These are phyloP conservation scores for Vitis hybrid DNA, from an alignment of 177 flowering plant genomes.

Conservation along the genomic window DNA sequence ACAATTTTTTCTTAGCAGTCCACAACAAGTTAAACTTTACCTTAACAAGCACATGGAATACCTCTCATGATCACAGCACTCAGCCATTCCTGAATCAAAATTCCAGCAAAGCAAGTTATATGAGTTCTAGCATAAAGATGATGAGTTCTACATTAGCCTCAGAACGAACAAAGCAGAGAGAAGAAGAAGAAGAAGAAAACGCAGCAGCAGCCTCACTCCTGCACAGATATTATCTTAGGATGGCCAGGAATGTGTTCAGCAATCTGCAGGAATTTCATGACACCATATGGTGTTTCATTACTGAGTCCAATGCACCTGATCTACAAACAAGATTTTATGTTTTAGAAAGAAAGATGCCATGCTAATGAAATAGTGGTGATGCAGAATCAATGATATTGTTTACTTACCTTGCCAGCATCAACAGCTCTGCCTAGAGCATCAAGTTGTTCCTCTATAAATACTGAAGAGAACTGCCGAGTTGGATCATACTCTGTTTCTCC, in stretches of 20 bases:
- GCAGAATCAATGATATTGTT: not conserved
- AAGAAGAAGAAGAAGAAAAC: slow-evolving; percentile 1
- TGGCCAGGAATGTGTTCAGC: slow-evolving; percentile 29
- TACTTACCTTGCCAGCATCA: slow-evolving; percentile 72
- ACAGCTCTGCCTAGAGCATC: slow-evolving; percentile 65
- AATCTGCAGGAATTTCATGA: slow-evolving; percentile 78
- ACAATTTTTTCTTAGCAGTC: not conserved
- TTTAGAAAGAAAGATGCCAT: not conserved
- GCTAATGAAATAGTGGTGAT: not conserved
- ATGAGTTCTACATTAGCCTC: slow-evolving; percentile 6
- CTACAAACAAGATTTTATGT: slow-evolving; percentile 31
- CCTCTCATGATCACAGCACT: slow-evolving; percentile 94
- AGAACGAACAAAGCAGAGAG: slow-evolving; percentile 5
- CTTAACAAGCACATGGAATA: slow-evolving; percentile 22
- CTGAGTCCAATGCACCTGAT: slow-evolving; percentile 83
- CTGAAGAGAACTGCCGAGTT: slow-evolving; percentile 40
- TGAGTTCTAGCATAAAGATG: slow-evolving; percentile 48
- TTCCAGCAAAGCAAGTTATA: slow-evolving; percentile 75
- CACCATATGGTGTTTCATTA: slow-evolving; percentile 89
- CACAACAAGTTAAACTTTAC: too few relatives aligned
- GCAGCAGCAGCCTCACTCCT: slow-evolving; percentile 35
- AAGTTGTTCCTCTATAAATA: slow-evolving; percentile 73
- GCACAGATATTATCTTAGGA: slow-evolving; percentile 75
- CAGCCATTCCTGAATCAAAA: slow-evolving; percentile 83
- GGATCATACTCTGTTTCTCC: slow-evolving; percentile 89